phyloP scores from a whole-genome alignment of 345 rosid species.

The Salix koriyanagi region DNA sequence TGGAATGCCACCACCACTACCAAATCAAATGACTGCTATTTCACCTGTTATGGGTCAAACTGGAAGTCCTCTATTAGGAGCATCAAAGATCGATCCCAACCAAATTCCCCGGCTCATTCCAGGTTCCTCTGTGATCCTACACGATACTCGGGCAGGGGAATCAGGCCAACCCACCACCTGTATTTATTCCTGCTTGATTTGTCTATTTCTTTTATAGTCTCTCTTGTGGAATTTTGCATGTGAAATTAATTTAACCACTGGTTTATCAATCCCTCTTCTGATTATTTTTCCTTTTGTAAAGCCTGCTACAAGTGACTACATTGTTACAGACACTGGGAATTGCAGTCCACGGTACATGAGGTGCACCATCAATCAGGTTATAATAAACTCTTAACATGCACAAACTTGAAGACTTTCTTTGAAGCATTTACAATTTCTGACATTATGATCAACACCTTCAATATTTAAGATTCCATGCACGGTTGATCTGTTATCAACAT shows the following conservation, averaged over 20 bases:
- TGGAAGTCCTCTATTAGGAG: conserved; percentile 58
- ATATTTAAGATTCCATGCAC: conserved; percentile 82
- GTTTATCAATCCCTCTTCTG: conserved; percentile 6
- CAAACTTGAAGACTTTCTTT: not conserved
- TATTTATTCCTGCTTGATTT: conserved; percentile 25
- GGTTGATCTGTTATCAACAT: conserved; percentile 83
- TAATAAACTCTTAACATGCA: conserved; percentile 13
- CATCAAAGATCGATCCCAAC: conserved; percentile 88
- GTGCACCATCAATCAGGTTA: conserved; percentile 95
- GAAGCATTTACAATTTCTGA: not conserved
- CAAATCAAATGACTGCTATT: conserved; percentile 79
- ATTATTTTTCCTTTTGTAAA: conserved; percentile 36
- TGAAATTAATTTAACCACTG: conserved; percentile 5
- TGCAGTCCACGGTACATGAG: conserved; percentile 99
- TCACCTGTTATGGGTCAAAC: conserved; percentile 74
- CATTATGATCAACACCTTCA: not conserved
- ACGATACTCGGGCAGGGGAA: conserved; percentile 83
- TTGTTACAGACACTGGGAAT: conserved; percentile 81
- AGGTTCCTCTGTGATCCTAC: conserved; percentile 50
- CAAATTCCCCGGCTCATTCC: conserved; percentile 96
- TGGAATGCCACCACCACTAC: conserved; percentile 79
- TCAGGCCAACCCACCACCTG: conserved; percentile 94
- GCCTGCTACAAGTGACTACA: conserved; percentile 92
- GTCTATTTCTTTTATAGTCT: not conserved
- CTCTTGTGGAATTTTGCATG: conserved; percentile 3